Evolutionary conservation across 805 yeast genomes (phyloP).

Genomic region (Myxozyma geophila): DNA sequence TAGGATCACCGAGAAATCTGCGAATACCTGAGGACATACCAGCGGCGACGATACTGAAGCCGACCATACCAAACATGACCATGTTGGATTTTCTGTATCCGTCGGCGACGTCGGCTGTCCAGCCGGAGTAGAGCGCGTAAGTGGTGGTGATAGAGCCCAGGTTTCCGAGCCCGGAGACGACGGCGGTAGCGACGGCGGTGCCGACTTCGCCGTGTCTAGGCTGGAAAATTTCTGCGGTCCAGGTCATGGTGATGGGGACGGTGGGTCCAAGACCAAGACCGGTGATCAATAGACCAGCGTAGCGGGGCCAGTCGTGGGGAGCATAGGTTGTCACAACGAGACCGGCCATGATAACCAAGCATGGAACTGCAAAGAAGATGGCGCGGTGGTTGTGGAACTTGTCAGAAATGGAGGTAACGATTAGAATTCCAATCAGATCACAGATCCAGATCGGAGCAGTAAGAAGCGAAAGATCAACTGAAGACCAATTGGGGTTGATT

Average conservation of each 20-base stretch:
- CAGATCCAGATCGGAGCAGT: constrained; percentile 92
- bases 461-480: constrained; percentile 72
- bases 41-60: constrained; percentile 67
- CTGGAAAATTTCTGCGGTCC: constrained; percentile 42
- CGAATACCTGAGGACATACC: constrained; percentile 45
- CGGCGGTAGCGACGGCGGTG: constrained; percentile 77
- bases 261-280: constrained; percentile 93
- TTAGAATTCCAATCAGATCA: constrained; percentile 73
- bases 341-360: constrained; percentile 72
- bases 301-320: constrained; percentile 70
- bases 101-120: constrained; percentile 76
- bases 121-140: constrained; percentile 82
- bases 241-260: constrained; percentile 69
- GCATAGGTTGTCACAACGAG: constrained; percentile 79
- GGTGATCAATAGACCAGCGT: constrained; percentile 78
- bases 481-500: constrained; percentile 63
- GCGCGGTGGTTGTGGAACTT: constrained; percentile 63
- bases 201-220: constrained; percentile 81
- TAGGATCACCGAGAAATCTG: constrained; percentile 46
- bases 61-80: constrained; percentile 80
- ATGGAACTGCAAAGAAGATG: constrained; percentile 63
- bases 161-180: constrained; percentile 85
- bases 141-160: constrained; percentile 85
- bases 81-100: constrained; percentile 72
- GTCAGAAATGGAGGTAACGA: constrained; percentile 82